These are phyloP conservation scores for Diplodia sapinea DNA, from an alignment of 2,329 filamentous ascomycete species.

Conservation along the genomic window DNA sequence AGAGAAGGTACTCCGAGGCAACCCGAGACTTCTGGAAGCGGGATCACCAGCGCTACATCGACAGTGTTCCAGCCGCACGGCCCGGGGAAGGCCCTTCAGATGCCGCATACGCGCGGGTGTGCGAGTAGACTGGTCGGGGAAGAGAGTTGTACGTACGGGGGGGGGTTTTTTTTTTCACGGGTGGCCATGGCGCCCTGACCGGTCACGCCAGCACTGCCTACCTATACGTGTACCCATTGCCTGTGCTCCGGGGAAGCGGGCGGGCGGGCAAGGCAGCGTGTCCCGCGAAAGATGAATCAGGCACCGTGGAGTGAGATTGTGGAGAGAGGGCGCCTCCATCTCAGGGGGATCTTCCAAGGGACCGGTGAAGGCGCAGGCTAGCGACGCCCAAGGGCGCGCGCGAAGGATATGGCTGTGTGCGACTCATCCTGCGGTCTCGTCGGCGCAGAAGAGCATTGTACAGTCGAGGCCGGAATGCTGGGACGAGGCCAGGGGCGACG, in stretches of 20 bases:
- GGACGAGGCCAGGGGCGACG: neutral
- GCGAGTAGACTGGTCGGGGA: constrained; percentile 3
- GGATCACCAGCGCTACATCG: constrained; percentile 5
- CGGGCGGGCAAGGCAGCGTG: constrained; percentile 1
- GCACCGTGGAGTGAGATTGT: constrained; percentile 24
- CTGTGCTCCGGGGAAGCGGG: constrained; percentile 27
- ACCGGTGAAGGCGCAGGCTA: constrained; percentile 21
- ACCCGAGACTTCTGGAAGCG: constrained; percentile 23
- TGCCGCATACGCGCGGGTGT: constrained; percentile 13
- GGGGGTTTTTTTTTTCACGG: constrained; percentile 7
- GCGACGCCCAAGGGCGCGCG: neutral
- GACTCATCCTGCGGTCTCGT: neutral
- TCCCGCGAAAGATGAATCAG: constrained; percentile 18
- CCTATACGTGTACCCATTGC: constrained; percentile 15
- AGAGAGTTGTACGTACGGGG: constrained; percentile 19
- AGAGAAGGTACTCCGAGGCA: constrained; percentile 15
- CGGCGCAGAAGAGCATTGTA: neutral
- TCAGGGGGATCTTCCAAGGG: constrained; percentile 28
- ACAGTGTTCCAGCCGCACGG: constrained; percentile 21
- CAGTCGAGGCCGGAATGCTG: neutral
- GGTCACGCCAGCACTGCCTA: constrained; percentile 15
- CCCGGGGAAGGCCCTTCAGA: constrained; percentile 4
- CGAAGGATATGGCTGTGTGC: neutral
- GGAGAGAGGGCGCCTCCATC: constrained; percentile 18
- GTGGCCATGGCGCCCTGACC: constrained; percentile 22